Conservation (phyloP, 495 filamentous ascomycete genomes). For the Parmelia sp. region DNA sequence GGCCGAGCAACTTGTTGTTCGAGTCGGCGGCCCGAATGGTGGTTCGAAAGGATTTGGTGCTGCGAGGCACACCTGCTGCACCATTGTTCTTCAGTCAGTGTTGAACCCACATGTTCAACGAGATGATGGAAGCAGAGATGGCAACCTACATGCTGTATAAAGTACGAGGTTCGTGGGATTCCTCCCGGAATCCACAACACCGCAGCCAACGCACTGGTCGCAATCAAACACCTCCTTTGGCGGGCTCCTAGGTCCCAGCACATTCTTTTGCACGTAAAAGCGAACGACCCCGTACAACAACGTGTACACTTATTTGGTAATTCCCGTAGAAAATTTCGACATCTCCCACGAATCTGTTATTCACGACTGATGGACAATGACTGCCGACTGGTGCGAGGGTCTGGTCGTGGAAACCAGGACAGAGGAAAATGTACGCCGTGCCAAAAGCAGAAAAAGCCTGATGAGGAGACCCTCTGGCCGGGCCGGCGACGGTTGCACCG, state of each 20-base stretch:
- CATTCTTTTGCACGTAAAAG: not conserved
- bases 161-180: not conserved
- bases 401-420: not conserved
- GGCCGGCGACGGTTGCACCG: no score
- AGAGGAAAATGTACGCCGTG: not conserved
- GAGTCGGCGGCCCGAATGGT: not conserved
- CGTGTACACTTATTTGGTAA: not conserved
- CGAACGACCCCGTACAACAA: not conserved
- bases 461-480: no score
- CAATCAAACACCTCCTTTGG: not conserved
- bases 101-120: not conserved
- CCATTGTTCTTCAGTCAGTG: not conserved
- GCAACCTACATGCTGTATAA: not conserved
- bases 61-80: not conserved
- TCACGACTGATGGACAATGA: not conserved
- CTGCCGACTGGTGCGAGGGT: not conserved
- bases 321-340: not conserved
- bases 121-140: not conserved
- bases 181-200: no score
- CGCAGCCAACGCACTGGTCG: not conserved
- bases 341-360: not conserved
- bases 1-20: not conserved
- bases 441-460: no score
- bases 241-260: not conserved
- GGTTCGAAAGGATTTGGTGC: no score